phyloP scores from a whole-genome alignment of 495 filamentous ascomycete species.

The Viridothelium virens region DNA sequence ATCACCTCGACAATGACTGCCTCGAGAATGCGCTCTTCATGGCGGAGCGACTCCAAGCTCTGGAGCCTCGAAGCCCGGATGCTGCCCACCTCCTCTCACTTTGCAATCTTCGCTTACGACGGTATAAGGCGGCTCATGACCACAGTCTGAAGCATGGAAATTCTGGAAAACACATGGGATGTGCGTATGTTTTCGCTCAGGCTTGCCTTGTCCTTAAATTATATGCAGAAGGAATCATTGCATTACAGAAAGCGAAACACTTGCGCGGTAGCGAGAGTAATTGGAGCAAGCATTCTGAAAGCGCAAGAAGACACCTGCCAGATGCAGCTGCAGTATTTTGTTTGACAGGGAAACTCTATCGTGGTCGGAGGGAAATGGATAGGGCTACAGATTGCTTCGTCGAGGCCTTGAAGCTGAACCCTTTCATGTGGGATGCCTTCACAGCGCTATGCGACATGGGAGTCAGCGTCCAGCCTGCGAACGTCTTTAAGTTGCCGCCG shows the following conservation, averaged over 20 bases:
- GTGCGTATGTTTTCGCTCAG: slow-evolving; percentile 85
- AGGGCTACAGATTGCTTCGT: slow-evolving; percentile 79
- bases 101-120: slow-evolving; percentile 73
- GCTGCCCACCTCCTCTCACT: slow-evolving; percentile 74
- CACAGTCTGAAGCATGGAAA: slow-evolving; percentile 54
- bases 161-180: slow-evolving; percentile 69
- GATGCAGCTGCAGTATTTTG: slow-evolving; percentile 76
- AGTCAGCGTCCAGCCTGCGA: slow-evolving; percentile 44
- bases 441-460: slow-evolving; percentile 65
- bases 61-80: slow-evolving; percentile 71
- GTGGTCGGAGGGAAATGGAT: slow-evolving; percentile 67
- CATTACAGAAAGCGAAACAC: slow-evolving; percentile 41
- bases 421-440: slow-evolving; percentile 98
- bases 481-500: slow-evolving; percentile 73
- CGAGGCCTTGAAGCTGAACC: slow-evolving; percentile 79
- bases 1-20: slow-evolving; percentile 86
- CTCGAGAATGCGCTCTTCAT: slow-evolving; percentile 86
- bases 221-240: slow-evolving; percentile 68
- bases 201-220: slow-evolving; percentile 71
- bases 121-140: slow-evolving; percentile 68
- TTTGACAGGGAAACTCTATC: slow-evolving; percentile 79
- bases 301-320: slow-evolving; percentile 51
- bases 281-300: slow-evolving; percentile 56
- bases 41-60: slow-evolving; percentile 73
- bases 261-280: slow-evolving; percentile 15